Conservation (phyloP, 768 basidiomycete genomes). For the Suillus subaureus region DNA sequence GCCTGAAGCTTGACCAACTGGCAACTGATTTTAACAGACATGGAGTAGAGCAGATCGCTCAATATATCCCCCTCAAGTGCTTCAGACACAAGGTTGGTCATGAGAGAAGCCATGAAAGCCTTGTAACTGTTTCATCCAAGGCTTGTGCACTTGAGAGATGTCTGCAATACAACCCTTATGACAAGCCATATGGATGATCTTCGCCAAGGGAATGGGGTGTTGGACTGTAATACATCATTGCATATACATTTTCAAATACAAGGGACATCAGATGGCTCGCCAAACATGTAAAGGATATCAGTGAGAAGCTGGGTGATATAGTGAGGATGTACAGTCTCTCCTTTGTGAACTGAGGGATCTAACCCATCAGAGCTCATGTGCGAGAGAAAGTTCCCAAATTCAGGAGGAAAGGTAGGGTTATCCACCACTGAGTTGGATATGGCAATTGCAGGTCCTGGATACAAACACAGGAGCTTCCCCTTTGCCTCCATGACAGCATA, state of each 20-base stretch:
- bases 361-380: conserved; percentile 33
- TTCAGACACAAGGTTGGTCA: conserved; percentile 28
- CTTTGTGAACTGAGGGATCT: conserved; percentile 28
- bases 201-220: conserved; percentile 33
- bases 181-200: conserved; percentile 40
- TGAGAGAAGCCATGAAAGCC: conserved; percentile 46
- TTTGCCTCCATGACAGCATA: conserved; percentile 34
- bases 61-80: conserved; percentile 17
- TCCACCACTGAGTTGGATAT: conserved; percentile 32
- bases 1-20: conserved; percentile 28
- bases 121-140: conserved; percentile 41
- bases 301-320: conserved; percentile 50
- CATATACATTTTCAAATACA: conserved; percentile 35
- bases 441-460: conserved; percentile 45
- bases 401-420: conserved; percentile 31
- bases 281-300: conserved; percentile 43
- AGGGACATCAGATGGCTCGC: conserved; percentile 17
- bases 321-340: conserved; percentile 36
- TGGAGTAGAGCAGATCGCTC: conserved; percentile 32
- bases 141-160: conserved; percentile 23
- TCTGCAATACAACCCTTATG: conserved; percentile 37
- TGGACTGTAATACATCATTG: conserved; percentile 32
- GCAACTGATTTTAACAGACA: conserved; percentile 30
- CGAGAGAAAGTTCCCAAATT: conserved; percentile 42
- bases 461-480: conserved; percentile 48